A percentile compares a stretch with the other conserved stretches of the same genome.
These are phyloP conservation scores for Venturia pyrina DNA, from an alignment of 2,329 filamentous ascomycete species.

Conservation along the genomic window DNA sequence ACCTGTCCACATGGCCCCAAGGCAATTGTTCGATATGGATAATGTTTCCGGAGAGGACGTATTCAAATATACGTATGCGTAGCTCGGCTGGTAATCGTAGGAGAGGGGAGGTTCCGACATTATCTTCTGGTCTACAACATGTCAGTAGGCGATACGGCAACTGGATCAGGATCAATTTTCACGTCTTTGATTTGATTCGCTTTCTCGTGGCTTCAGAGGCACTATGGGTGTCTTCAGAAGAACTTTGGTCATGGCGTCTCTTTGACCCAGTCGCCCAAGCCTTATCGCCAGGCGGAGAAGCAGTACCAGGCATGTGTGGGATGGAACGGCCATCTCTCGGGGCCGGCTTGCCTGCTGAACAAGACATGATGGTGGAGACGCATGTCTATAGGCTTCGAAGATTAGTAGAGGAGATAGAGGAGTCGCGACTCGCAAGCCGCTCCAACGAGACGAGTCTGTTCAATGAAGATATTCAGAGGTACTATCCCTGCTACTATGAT, in stretches of 20 bases:
- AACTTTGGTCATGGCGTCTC: not conserved
- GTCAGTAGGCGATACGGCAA: not conserved
- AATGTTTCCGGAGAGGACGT: not conserved
- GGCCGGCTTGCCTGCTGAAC: not conserved
- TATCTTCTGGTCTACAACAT: not conserved
- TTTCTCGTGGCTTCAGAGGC: not conserved
- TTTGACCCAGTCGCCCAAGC: not conserved
- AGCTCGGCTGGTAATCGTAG: slow-evolving; percentile 4
- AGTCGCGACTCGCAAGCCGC: not conserved
- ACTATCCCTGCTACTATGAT: not conserved
- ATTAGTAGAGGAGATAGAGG: not conserved
- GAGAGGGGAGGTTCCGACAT: not conserved
- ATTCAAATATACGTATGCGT: slow-evolving; percentile 1
- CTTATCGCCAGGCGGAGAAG: not conserved
- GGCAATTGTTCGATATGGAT: slow-evolving; percentile 5
- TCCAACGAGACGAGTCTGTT: not conserved
- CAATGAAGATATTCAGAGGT: not conserved
- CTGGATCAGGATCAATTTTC: not conserved
- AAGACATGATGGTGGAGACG: not conserved
- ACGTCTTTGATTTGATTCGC: not conserved
- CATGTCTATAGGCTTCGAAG: not conserved
- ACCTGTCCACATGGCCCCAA: slow-evolving; percentile 5
- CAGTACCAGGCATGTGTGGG: not conserved
- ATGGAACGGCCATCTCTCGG: not conserved
- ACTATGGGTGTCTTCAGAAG: not conserved